Percentiles rank a stretch among this genome's conserved stretches.
Conservation (phyloP, 257 asterid genomes). For the Solanum infundibuliforme region DNA sequence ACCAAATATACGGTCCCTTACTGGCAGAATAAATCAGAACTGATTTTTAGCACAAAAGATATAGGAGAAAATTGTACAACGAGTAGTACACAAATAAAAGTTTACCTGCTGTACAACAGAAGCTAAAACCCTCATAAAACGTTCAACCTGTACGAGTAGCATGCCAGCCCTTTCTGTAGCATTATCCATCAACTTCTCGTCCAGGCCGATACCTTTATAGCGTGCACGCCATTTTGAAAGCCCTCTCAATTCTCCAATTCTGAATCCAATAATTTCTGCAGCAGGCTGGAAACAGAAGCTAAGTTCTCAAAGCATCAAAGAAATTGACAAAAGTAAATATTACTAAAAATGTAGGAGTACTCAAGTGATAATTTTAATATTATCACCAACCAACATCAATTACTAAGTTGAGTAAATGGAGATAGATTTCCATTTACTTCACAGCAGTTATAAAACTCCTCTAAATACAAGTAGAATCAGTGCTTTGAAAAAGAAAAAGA, state of each 20-base stretch:
- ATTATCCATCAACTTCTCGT: constrained; percentile 66
- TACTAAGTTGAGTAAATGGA: not conserved
- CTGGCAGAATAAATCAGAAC: not conserved
- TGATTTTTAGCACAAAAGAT: not conserved
- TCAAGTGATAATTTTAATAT: not conserved
- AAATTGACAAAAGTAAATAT: constrained; percentile 1
- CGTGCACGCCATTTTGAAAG: constrained; percentile 98
- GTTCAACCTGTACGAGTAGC: constrained; percentile 73
- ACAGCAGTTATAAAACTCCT: not conserved
- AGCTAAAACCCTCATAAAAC: constrained; percentile 63
- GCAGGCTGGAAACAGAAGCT: constrained; percentile 76
- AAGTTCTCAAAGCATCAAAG: constrained; percentile 9
- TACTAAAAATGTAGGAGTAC: not conserved
- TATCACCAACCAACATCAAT: not conserved
- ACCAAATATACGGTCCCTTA: not conserved
- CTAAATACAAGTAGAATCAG: not conserved
- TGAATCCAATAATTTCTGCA: constrained; percentile 86
- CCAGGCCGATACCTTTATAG: constrained; percentile 70
- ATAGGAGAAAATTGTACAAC: not conserved
- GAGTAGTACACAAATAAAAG: not conserved
- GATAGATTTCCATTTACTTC: not conserved
- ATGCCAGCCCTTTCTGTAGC: constrained; percentile 89
- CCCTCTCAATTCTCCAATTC: constrained; percentile 92
- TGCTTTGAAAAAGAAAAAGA: not conserved
- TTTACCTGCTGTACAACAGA: constrained; percentile 90